phyloP scores from a whole-genome alignment of 352 stramenopile species.

The Pythium sukuiense region DNA sequence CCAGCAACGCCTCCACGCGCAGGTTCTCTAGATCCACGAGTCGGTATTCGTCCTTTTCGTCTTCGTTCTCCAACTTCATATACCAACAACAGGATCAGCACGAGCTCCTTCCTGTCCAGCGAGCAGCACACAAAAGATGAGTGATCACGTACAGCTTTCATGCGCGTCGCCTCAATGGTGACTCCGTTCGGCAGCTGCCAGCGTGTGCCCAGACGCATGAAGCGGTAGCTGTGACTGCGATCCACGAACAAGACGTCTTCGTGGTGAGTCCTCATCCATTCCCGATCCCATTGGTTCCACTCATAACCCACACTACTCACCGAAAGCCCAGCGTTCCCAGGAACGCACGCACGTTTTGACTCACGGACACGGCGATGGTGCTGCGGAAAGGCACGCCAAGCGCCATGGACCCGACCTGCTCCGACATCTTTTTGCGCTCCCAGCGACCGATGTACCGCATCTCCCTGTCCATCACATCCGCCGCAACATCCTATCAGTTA shows the following conservation, averaged over 20 bases:
- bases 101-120: not conserved
- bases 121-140: not conserved
- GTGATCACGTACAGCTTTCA: slow-evolving; percentile 67
- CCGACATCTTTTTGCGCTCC: slow-evolving; percentile 87
- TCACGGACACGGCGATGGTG: slow-evolving; percentile 80
- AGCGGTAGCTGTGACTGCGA: slow-evolving; percentile 75
- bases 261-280: not conserved
- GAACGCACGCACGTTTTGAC: slow-evolving; percentile 78
- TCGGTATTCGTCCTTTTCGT: slow-evolving; percentile 83
- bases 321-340: slow-evolving; percentile 76
- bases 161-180: slow-evolving; percentile 80
- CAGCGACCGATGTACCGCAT: slow-evolving; percentile 82
- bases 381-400: slow-evolving; percentile 79
- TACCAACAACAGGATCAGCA: not conserved
- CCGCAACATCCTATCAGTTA: slow-evolving; percentile 6
- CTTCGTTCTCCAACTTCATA: slow-evolving; percentile 69
- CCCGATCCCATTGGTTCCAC: not conserved
- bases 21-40: slow-evolving; percentile 83
- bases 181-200: slow-evolving; percentile 86
- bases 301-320: slow-evolving; percentile 25
- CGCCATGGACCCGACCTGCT: slow-evolving; percentile 60
- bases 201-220: slow-evolving; percentile 79
- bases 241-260: not conserved
- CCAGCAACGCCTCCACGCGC: slow-evolving; percentile 77
- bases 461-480: slow-evolving; percentile 40